Evolutionary conservation across 495 filamentous ascomycete species (phyloP).

Genomic region (Tetracladium marchalianum): DNA sequence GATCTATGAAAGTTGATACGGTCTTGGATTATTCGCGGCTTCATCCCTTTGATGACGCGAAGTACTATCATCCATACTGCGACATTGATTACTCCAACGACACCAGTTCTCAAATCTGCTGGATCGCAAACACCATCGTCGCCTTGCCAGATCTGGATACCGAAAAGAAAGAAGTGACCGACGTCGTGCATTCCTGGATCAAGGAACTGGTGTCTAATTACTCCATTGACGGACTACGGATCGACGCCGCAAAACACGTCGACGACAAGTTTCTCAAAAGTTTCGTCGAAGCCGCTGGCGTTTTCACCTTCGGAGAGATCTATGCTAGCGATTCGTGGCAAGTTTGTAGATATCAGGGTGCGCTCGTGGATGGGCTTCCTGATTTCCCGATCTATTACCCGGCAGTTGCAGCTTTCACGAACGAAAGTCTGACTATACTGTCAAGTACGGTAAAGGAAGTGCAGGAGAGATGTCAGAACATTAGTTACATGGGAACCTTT

Average conservation of each 20-base stretch:
- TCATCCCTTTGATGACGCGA: slow-evolving; percentile 2
- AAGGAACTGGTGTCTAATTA: slow-evolving; percentile 3
- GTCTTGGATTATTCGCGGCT: neutral
- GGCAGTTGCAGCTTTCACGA: too few relatives aligned
- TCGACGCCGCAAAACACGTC: slow-evolving; percentile 66
- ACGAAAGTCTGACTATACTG: slow-evolving; percentile 31
- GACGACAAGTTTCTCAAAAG: slow-evolving; percentile 55
- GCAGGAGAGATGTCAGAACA: slow-evolving; percentile 38
- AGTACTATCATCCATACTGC: slow-evolving; percentile 59
- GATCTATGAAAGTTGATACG: too few relatives aligned
- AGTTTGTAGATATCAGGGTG: slow-evolving; percentile 36
- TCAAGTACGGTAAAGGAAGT: neutral
- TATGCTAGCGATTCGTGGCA: slow-evolving; percentile 44
- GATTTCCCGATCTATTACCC: too few relatives aligned
- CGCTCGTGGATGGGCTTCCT: slow-evolving; percentile 46
- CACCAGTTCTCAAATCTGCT: slow-evolving; percentile 35
- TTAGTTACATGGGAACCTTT: slow-evolving; percentile 58
- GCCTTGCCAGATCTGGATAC: slow-evolving; percentile 59
- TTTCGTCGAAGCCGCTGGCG: slow-evolving; percentile 55
- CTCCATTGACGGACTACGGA: slow-evolving; percentile 60
- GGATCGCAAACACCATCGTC: slow-evolving; percentile 51
- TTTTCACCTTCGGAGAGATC: slow-evolving; percentile 62
- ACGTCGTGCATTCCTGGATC: slow-evolving; percentile 55
- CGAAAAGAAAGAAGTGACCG: slow-evolving; percentile 39
- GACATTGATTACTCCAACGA: slow-evolving; percentile 48